A percentile compares a stretch with the other conserved stretches of the same genome.
Evolutionary conservation across 2,329 filamentous ascomycete species (phyloP).

Genomic region (Sodiomyces alkalinus): DNA sequence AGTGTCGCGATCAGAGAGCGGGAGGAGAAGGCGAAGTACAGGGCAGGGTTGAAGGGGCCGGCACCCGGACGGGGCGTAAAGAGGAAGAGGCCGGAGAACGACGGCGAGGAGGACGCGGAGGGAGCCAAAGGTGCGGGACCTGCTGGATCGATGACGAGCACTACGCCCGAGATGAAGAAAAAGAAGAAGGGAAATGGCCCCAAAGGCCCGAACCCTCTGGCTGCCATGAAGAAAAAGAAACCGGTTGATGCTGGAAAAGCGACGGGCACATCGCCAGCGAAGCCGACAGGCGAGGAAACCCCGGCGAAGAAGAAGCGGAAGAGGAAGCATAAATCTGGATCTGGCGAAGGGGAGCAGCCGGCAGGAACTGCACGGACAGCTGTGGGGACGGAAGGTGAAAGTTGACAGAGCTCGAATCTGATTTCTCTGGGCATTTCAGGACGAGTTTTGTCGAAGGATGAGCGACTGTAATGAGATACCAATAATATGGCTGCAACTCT

Average conservation of each 20-base stretch:
- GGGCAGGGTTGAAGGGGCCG: slow-evolving; percentile 46
- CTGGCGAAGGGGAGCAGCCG: slow-evolving; percentile 12
- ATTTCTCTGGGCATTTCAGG: too few relatives aligned
- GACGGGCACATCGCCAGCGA: slow-evolving; percentile 8
- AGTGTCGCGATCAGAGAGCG: slow-evolving; percentile 47
- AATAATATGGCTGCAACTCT: too few relatives aligned
- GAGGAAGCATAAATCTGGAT: slow-evolving; percentile 17
- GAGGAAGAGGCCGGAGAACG: slow-evolving; percentile 34
- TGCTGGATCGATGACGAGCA: too few relatives aligned
- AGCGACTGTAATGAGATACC: too few relatives aligned
- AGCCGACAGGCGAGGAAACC: slow-evolving; percentile 8
- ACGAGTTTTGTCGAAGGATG: too few relatives aligned
- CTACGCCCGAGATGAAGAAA: slow-evolving; percentile 25
- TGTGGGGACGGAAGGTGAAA: not conserved
- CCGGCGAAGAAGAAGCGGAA: slow-evolving; percentile 20
- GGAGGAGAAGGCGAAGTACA: slow-evolving; percentile 63
- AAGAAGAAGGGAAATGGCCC: slow-evolving; percentile 44
- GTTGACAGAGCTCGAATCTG: too few relatives aligned
- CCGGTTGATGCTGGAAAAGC: slow-evolving; percentile 8
- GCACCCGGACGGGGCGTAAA: slow-evolving; percentile 24
- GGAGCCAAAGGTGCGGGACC: slow-evolving; percentile 8
- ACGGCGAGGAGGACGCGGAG: slow-evolving; percentile 17
- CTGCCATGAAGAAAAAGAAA: slow-evolving; percentile 55
- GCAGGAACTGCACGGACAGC: not conserved
- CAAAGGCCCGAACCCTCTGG: slow-evolving; percentile 57